Evolutionary conservation across 1,284 basidiomycete genomes (phyloP), one percentile per base, ranked within the genome.

Genomic region (Moesziomyces parantarcticus): DNA sequence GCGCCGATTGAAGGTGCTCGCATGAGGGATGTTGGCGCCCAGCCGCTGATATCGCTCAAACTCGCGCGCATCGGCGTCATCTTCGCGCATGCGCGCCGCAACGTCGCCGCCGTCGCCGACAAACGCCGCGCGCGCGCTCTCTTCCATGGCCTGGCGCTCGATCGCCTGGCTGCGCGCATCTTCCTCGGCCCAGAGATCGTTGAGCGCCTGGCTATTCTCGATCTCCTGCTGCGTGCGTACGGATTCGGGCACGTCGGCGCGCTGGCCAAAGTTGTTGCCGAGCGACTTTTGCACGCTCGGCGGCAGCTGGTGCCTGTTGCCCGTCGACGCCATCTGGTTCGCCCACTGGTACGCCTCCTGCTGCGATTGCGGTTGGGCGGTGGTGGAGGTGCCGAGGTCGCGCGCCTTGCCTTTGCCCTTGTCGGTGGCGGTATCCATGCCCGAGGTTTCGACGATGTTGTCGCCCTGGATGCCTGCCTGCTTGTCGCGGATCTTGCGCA

Each of bases 401-500:
- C 54, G 46, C 16, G 59, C 76, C 46, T 75, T 78, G 45, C 67
- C 79, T 49, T 81, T 81, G 42, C 66, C 76, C 21, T 61, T 64
- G 34, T 59, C 59, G 53, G 42, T 25, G 11, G 53, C n/a, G 14
- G 25, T 26, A 13, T 52, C 44, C 20, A 48, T 50, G 22, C 62
- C 52, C n/a, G 29, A 29, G 25, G 60, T 72, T 23, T 77, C 76
- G 49, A 95, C 90, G 84, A 95, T 89, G 55, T 91, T 86, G 79
- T 92, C 90, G 20, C 91, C 93, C 59, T 93, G 89, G 1, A 97
- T 90, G 10, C 91, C 88, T n/a, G 94, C 88, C 76, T 92, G 88
- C 14, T 90, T 89, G 83, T 95, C 92, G 23, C 93, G 88, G 44
- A 98, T 85, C 77, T 92, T 90, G 54, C 89, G 89, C 91, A 97